Percentiles rank a stretch among this genome's conserved stretches.
phyloP scores from a whole-genome alignment of 768 basidiomycete genomes.

The Suillus weaverae region DNA sequence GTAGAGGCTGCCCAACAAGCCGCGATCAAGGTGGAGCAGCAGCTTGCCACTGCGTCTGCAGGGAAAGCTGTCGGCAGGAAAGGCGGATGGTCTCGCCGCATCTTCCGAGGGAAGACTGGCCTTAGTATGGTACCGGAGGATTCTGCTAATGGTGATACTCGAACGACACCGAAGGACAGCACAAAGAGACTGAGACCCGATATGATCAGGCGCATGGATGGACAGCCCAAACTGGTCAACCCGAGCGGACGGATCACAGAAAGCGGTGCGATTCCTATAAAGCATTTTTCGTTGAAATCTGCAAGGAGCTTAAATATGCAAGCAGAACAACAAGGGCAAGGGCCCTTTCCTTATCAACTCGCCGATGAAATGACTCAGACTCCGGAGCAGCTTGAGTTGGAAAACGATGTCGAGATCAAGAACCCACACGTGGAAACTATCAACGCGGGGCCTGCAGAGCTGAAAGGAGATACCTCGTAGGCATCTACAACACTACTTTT shows the following conservation, averaged over 20 bases:
- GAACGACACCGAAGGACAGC: slow-evolving; percentile 23
- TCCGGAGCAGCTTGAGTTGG: slow-evolving; percentile 1
- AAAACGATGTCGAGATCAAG: background rate
- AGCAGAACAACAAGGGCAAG: background rate
- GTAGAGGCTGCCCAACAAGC: slow-evolving; percentile 38
- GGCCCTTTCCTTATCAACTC: slow-evolving; percentile 7
- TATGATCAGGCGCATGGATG: slow-evolving; percentile 78
- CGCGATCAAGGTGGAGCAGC: slow-evolving; percentile 19
- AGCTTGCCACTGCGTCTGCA: slow-evolving; percentile 21
- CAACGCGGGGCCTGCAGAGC: background rate
- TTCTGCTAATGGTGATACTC: slow-evolving; percentile 16
- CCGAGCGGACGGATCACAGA: slow-evolving; percentile 74
- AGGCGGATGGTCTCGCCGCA: slow-evolving; percentile 26
- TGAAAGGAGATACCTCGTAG: background rate
- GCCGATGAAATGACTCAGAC: background rate
- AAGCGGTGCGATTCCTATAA: slow-evolving; percentile 31
- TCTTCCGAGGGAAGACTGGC: slow-evolving; percentile 29
- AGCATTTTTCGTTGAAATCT: slow-evolving; percentile 14
- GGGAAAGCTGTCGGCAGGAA: slow-evolving; percentile 11
- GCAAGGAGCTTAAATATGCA: slow-evolving; percentile 7
- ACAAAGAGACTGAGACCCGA: slow-evolving; percentile 50
- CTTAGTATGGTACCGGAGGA: slow-evolving; percentile 29
- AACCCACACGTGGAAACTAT: slow-evolving; percentile 1
- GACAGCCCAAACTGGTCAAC: slow-evolving; percentile 65
- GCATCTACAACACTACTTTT: background rate